Base-by-base conservation (phyloP, 306 rosid genomes). In the Ceratonia siliqua region DNA sequence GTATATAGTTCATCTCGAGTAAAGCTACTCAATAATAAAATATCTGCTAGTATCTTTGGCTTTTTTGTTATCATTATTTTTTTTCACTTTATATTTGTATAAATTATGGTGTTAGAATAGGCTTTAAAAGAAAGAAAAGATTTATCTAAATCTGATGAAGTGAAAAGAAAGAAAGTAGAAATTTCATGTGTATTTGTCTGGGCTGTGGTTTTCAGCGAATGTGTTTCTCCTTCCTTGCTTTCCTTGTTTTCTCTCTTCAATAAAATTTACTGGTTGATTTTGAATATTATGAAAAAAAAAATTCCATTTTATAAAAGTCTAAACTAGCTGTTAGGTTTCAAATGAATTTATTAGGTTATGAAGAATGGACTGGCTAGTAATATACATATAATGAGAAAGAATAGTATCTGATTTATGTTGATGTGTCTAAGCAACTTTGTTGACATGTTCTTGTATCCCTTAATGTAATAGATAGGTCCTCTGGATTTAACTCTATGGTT, bases 21-120 rank as follows among this genome's bases (percentile, higher is more conserved):
- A 49, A 63, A 62, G 28, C 72, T 61, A 62, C 28, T 58, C 15
- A 25, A 56, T 42, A 20, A 42, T 55, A n/a, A 82, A 43, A 43
- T 58, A 43, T 72, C 22, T 28, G 69, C 48, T 52, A 25, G 43
- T 18, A 11, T 10, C 30, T n/a, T n/a, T 5, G 13, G n/a, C n/a
- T n/a, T n/a, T n/a, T n/a, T n/a, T n/a, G n/a, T n/a, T n/a, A n/a
- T n/a, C n/a, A n/a, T n/a, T n/a, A n/a, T n/a, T n/a, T n/a, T n/a
- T 57, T 12, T 70, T 21, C 49, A 38, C 9, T 55, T 58, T 72
- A 46, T 28, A 42, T 42, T 42, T 58, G 28, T 27, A 28, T 56
- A 24, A 12, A 25, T 28, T 39, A 2, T 72, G 15, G 45, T 28
- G 9, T n/a, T n/a, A 42, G 30, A 41, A 10, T 54, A 71, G 25